A percentile compares a stretch with the other conserved stretches of the same genome.
phyloP scores from a whole-genome alignment of 768 basidiomycete species.

The Collybiopsis luxurians region DNA sequence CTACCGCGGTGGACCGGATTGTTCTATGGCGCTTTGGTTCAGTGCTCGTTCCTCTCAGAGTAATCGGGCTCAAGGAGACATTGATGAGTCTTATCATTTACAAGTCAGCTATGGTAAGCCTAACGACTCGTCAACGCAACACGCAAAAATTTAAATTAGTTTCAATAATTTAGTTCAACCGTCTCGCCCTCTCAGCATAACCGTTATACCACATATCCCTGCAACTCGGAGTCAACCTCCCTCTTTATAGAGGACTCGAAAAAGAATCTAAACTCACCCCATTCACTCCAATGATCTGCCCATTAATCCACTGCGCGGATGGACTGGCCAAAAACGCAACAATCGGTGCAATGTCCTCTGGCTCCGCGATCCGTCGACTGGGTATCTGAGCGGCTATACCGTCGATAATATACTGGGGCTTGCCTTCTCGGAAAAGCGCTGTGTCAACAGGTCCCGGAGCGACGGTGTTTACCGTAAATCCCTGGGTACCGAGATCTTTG shows the following conservation, averaged over 20 bases:
- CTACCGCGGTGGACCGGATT: no score
- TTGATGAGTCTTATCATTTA: no score
- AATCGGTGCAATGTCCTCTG: slow-evolving; percentile 52
- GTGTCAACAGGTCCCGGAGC: slow-evolving; percentile 58
- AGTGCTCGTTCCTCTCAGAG: no score
- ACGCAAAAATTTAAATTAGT: no score
- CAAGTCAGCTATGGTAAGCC: no score
- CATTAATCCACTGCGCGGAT: slow-evolving; percentile 57
- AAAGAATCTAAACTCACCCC: slow-evolving; percentile 38
- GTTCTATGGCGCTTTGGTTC: no score
- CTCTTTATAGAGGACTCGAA: neutral
- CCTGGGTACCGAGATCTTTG: slow-evolving; percentile 50
- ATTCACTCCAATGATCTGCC: slow-evolving; percentile 53
- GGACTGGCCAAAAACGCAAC: slow-evolving; percentile 52
- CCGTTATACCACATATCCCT: slow-evolving; percentile 7
- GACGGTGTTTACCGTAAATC: slow-evolving; percentile 57
- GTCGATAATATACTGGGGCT: slow-evolving; percentile 43
- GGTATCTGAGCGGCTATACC: slow-evolving; percentile 46
- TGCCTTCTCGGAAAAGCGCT: slow-evolving; percentile 52
- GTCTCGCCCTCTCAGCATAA: no score
- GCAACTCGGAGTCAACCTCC: neutral
- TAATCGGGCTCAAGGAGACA: no score
- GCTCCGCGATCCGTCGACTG: slow-evolving; percentile 41
- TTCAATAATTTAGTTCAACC: no score
- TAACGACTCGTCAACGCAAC: no score